Conservation (phyloP, 2,329 filamentous ascomycete genomes). For the Dothidotthia symphoricarpi region DNA sequence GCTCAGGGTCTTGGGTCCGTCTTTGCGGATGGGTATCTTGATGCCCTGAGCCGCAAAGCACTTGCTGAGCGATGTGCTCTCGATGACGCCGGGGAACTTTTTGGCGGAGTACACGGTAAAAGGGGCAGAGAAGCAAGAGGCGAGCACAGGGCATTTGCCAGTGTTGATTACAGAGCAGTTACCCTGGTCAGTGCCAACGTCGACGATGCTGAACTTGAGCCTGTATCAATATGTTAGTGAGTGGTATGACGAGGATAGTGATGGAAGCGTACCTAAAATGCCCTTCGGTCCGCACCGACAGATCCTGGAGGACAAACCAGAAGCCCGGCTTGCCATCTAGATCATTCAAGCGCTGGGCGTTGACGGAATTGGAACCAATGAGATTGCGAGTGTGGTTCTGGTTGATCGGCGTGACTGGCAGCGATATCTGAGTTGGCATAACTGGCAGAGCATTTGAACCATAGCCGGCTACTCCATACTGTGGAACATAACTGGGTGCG, state of each 20-base stretch:
- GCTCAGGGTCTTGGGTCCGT: slow-evolving; percentile 56
- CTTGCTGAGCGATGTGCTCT: slow-evolving; percentile 87
- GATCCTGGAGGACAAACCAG: slow-evolving; percentile 95
- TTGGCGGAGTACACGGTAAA: slow-evolving; percentile 97
- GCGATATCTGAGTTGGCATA: slow-evolving; percentile 8
- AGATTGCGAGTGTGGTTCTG: slow-evolving; percentile 85
- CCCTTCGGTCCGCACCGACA: slow-evolving; percentile 91
- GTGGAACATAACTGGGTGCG: not conserved
- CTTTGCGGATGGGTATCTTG: slow-evolving; percentile 94
- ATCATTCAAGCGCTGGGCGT: slow-evolving; percentile 80
- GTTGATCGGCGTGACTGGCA: slow-evolving; percentile 41
- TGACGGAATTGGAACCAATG: slow-evolving; percentile 87
- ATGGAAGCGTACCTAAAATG: slow-evolving; percentile 69
- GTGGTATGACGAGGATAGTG: not conserved
- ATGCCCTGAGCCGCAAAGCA: slow-evolving; percentile 91
- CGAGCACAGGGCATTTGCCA: slow-evolving; percentile 76
- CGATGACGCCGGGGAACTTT: slow-evolving; percentile 96
- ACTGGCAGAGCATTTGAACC: slow-evolving; percentile 9
- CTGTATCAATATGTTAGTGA: slow-evolving; percentile 38
- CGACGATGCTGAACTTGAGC: slow-evolving; percentile 75
- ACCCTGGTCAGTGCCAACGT: slow-evolving; percentile 63
- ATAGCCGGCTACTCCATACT: slow-evolving; percentile 10
- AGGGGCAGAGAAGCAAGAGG: slow-evolving; percentile 78
- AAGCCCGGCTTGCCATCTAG: slow-evolving; percentile 78
- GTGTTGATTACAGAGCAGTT: slow-evolving; percentile 65